Percentiles rank a stretch among this genome's conserved stretches.
phyloP scores from a whole-genome alignment of 768 basidiomycete genomes.

The Russula sp. region DNA sequence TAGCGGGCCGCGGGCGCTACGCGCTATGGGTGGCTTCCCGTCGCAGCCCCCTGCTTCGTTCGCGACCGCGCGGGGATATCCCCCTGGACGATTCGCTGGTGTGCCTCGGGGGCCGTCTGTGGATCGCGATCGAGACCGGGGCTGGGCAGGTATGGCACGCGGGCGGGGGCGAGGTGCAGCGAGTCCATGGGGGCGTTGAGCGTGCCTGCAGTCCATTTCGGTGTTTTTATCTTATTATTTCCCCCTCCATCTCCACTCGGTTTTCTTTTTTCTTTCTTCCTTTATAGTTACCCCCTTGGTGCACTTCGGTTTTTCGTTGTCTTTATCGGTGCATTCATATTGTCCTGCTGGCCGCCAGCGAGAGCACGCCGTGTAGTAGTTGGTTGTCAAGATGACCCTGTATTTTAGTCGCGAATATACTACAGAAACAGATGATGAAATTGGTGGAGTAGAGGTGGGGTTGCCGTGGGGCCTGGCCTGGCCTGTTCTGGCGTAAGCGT shows the following conservation, averaged over 20 bases:
- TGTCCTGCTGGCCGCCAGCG: background rate
- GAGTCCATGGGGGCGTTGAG: constrained; percentile 20
- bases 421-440: background rate
- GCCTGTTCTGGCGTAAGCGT: too few relatives aligned
- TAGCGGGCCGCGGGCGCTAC: constrained; percentile 20
- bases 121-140: constrained; percentile 20
- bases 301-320: background rate
- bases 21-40: constrained; percentile 9
- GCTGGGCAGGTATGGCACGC: constrained; percentile 10
- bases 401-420: constrained; percentile 5
- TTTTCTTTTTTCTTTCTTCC: background rate
- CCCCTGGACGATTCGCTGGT: constrained; percentile 9
- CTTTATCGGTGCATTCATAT: background rate
- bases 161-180: constrained; percentile 16
- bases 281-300: constrained; percentile 4
- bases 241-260: background rate
- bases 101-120: constrained; percentile 21
- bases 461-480: too few relatives aligned
- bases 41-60: background rate
- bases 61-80: background rate
- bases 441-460: too few relatives aligned
- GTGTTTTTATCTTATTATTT: background rate
- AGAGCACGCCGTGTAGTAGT: constrained; percentile 9
- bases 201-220: background rate
- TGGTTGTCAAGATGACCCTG: background rate